Evolutionary conservation across 148 eudicot genomes (phyloP), one percentile per base, ranked within the genome.

Genomic region (Persicaria tinctoria): DNA sequence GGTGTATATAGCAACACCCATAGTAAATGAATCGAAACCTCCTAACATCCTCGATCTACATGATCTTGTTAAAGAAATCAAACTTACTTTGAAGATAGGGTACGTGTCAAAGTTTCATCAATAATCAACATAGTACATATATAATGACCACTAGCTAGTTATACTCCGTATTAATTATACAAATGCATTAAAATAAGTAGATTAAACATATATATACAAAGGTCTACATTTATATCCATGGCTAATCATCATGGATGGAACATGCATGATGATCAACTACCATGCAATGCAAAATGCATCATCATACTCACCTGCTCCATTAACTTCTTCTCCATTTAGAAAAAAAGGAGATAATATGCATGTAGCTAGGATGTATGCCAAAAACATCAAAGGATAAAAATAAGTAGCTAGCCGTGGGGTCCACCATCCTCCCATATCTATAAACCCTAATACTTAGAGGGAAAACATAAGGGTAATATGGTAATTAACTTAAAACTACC

Each of bases 361-460:
- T 60, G 66, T 60, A 60, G 41, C 41, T 32, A 2, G 8, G 66
- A 11, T 62, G 45, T 32, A 4, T 32, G 6, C 11, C 38, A 6
- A 18, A 59, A 9, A 20, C 18, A 38, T 60, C 59, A 60, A 20
- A 60, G 41, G 32, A 60, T 60, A 8, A 60, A 56, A 56, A 56
- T 4, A 17, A 60, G 66, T 5, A 32, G 68, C 68, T 5, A 32
- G 68, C 68, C 68, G 45, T 9, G 32, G 32, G 68, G 46, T 57
- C 63, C 63, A 57, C 63, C 63, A 18, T 57, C 20, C 20, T 57
- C n/a, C 57, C 48, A 64, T 64, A 27, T 32, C 72, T 64, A 14
- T 27, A 60, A 60, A 55, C 59, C 59, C 59, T 55, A n/a, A 57
- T 57, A 50, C 41, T 32, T 2, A 32, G 41, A 2, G 41, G 41